phyloP scores from a whole-genome alignment of 2,329 filamentous ascomycete genomes.

The Xylariaceae sp. region DNA sequence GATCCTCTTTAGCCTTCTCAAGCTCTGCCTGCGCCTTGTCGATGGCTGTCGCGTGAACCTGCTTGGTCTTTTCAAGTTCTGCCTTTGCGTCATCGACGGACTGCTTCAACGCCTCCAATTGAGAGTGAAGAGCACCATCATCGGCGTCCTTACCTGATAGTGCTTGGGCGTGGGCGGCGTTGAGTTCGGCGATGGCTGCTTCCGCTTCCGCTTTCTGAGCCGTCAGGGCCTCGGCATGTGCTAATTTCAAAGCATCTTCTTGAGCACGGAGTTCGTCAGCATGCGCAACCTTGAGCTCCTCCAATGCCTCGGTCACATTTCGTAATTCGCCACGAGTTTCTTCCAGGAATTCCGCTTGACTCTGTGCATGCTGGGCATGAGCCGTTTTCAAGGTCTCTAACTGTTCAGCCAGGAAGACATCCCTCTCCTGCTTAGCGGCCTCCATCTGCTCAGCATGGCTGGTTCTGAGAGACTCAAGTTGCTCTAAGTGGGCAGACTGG shows the following conservation, averaged over 20 bases:
- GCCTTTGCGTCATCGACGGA: conserved; percentile 27
- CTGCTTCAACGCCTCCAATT: conserved; percentile 29
- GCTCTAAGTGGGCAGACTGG: conserved; percentile 42
- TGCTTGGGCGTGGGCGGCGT: conserved; percentile 25
- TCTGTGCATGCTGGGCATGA: conserved; percentile 40
- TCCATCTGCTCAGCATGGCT: conserved; percentile 48
- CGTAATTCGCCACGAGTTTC: conserved; percentile 33
- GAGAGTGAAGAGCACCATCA: conserved; percentile 21
- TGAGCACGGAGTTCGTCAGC: conserved; percentile 27
- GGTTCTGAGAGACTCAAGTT: conserved; percentile 50
- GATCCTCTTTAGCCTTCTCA: conserved; percentile 32
- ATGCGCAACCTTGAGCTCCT: conserved; percentile 28
- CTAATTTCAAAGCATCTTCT: conserved; percentile 31
- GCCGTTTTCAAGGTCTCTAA: conserved; percentile 35
- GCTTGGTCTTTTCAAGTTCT: conserved; percentile 33
- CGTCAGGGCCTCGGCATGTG: conserved; percentile 31
- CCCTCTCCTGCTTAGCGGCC: conserved; percentile 39
- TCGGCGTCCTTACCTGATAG: conserved; percentile 24
- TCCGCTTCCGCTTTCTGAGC: conserved; percentile 17
- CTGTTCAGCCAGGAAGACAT: conserved; percentile 36
- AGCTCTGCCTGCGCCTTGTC: conserved; percentile 33
- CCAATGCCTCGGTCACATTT: conserved; percentile 32
- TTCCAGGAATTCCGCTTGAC: conserved; percentile 36
- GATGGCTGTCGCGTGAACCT: conserved; percentile 34
- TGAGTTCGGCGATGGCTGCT: conserved; percentile 25